Base-by-base conservation (phyloP, 768 basidiomycete species). In the Lactarius tabidus region DNA sequence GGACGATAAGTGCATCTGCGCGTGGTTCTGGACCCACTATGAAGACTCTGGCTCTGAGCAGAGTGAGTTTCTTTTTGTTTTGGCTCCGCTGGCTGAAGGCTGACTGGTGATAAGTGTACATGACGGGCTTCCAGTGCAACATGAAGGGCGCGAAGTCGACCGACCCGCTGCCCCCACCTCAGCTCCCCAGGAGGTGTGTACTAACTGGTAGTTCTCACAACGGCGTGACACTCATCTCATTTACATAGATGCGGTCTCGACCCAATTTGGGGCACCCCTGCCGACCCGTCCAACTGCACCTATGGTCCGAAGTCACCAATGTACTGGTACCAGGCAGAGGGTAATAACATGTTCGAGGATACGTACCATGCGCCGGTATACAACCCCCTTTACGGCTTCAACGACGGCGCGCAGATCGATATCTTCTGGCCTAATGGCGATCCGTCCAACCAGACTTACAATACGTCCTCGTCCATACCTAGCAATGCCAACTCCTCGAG, bases 371-470 rank as follows among this genome's bases (percentile, higher is more conserved):
- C 76, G 8, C 76, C 75, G n/a, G 62, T 69, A 29, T 83, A 83
- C 70, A 76, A 72, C 53, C 65, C 69, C 36, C 62, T 73, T 20
- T 83, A 77, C 70, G 76, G 77, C 59, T 82, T 79, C 71, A 53
- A 29, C 1, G 74, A 82, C 64, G 82, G 82, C 48, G 78, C 79
- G 8, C 81, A 83, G 72, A 68, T 72, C 28, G 75, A 81, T 68
- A 76, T 81, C 66, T 81, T 81, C 68, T 62, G 51, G 8, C 2
- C 51, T 23, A 26, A 9, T 35, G 53, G 56, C 33, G n/a, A 59
- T 10, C 35, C 12, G 31, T 20, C n/a, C 9, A 3, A 6, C 20
- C 41, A 29, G 20, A 17, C 52, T 7, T 28, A 7, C n/a, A n/a
- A n/a, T n/a, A n/a, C n/a, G n/a, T n/a, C 15, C 52, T 36, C 35